These are phyloP conservation scores for Malania oleifera DNA, from an alignment of 164 flowering plant species.

Conservation along the genomic window DNA sequence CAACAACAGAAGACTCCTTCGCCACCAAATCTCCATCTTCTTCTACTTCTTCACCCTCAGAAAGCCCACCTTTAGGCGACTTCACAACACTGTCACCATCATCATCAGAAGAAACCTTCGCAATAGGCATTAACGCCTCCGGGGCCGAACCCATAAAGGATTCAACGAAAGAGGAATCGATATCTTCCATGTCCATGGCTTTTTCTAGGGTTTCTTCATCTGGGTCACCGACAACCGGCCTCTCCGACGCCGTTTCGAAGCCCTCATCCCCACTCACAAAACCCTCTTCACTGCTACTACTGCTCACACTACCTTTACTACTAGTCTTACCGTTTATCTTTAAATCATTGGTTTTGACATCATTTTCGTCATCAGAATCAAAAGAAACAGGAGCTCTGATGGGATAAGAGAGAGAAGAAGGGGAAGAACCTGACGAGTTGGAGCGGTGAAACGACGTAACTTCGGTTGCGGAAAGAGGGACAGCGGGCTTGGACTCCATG, in stretches of 20 bases:
- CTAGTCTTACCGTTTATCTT: conserved; percentile 1
- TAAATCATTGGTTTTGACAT: conserved; percentile 4
- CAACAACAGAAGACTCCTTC: conserved; percentile 3
- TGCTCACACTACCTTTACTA: conserved; percentile 15
- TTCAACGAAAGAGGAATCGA: conserved; percentile 10
- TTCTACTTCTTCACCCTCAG: conserved; percentile 8
- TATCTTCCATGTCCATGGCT: conserved; percentile 9
- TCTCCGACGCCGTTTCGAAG: conserved; percentile 50
- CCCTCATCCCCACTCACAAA: conserved; percentile 60
- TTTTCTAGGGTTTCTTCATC: conserved; percentile 30
- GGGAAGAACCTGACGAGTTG: conserved; percentile 23
- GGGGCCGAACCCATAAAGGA: conserved; percentile 8
- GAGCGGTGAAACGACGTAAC: background rate
- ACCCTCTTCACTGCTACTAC: conserved; percentile 26
- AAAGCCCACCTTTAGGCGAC: conserved; percentile 7
- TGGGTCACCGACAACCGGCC: conserved; percentile 30
- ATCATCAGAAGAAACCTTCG: conserved; percentile 27
- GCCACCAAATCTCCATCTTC: background rate
- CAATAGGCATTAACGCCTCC: conserved; percentile 22
- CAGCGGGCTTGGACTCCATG: conserved; percentile 21
- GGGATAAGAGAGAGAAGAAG: conserved; percentile 12
- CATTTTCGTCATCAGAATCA: conserved; percentile 24
- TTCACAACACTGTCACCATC: conserved; percentile 18
- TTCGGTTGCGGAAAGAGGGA: conserved; percentile 14
- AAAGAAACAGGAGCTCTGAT: conserved; percentile 37